A percentile compares a stretch with the other conserved stretches of the same genome.
phyloP scores from a whole-genome alignment of 177 flowering plant species.

The Vitis hybrid region DNA sequence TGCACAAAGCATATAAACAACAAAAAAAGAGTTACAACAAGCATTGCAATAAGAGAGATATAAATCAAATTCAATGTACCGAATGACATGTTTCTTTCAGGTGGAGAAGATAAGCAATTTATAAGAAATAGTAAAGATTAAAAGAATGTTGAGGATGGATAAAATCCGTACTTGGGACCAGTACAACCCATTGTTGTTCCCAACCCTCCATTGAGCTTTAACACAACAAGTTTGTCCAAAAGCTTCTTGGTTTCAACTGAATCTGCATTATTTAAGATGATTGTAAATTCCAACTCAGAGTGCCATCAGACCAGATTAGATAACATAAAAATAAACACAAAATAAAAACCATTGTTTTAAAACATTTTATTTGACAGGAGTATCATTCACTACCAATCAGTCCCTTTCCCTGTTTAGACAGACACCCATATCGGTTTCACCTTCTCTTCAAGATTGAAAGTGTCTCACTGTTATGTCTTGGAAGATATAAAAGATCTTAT shows the following conservation, averaged over 20 bases:
- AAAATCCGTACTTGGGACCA: slow-evolving; percentile 85
- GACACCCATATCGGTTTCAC: no score
- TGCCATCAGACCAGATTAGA: not conserved
- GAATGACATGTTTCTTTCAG: no score
- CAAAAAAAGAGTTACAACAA: no score
- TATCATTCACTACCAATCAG: no score
- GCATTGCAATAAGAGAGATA: no score
- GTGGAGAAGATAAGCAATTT: not conserved
- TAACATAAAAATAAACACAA: not conserved
- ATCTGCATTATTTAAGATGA: slow-evolving; percentile 40
- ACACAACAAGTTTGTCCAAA: slow-evolving; percentile 92
- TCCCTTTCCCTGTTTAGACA: no score
- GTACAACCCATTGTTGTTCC: slow-evolving; percentile 99
- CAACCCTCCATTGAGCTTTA: slow-evolving; percentile 95
- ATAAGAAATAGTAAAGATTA: not conserved
- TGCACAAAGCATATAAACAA: no score
- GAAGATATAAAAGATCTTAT: no score
- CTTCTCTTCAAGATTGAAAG: no score
- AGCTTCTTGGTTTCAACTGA: slow-evolving; percentile 56
- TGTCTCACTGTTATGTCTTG: no score
- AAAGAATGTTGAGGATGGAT: not conserved
- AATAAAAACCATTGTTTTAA: not conserved
- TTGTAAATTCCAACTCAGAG: not conserved
- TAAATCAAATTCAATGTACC: no score
- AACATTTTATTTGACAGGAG: not conserved